phyloP scores from a whole-genome alignment of 2,329 filamentous ascomycete genomes.

The Aspergillus sp. region DNA sequence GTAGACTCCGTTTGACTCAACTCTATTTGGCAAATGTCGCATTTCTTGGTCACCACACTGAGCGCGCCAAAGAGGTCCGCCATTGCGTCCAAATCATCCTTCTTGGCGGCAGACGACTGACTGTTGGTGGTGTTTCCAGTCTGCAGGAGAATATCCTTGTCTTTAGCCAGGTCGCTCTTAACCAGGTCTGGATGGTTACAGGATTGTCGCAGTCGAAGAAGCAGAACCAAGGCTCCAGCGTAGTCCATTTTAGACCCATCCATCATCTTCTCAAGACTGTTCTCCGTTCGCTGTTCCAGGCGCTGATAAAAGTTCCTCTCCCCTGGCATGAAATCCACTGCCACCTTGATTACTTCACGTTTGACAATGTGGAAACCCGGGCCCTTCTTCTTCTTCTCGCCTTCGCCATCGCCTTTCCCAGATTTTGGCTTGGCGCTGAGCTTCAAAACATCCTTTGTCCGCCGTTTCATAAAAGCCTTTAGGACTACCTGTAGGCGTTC shows the following conservation, averaged over 20 bases:
- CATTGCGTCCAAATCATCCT: constrained; percentile 76
- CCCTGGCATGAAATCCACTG: constrained; percentile 75
- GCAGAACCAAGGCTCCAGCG: constrained; percentile 87
- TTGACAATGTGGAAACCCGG: constrained; percentile 88
- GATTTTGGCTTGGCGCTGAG: constrained; percentile 79
- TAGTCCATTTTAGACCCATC: constrained; percentile 79
- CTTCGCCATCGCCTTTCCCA: constrained; percentile 62
- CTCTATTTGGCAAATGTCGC: constrained; percentile 78
- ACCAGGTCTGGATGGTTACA: constrained; percentile 94
- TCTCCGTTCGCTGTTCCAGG: constrained; percentile 81
- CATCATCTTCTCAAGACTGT: constrained; percentile 88
- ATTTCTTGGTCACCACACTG: constrained; percentile 75
- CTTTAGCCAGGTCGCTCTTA: constrained; percentile 80
- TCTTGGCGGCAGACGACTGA: constrained; percentile 55
- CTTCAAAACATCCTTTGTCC: constrained; percentile 96
- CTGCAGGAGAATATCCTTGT: constrained; percentile 80
- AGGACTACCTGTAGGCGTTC: constrained; percentile 81
- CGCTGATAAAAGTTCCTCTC: constrained; percentile 86
- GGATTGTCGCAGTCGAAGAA: constrained; percentile 87
- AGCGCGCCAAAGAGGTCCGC: constrained; percentile 86
- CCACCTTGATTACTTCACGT: constrained; percentile 81
- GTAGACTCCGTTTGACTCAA: constrained; percentile 62
- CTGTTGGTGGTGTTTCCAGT: constrained; percentile 57
- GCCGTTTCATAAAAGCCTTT: constrained; percentile 96
- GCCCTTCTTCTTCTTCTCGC: constrained; percentile 51